Base-by-base conservation (phyloP, 805 yeast genomes). In the Lachancea waltii region DNA sequence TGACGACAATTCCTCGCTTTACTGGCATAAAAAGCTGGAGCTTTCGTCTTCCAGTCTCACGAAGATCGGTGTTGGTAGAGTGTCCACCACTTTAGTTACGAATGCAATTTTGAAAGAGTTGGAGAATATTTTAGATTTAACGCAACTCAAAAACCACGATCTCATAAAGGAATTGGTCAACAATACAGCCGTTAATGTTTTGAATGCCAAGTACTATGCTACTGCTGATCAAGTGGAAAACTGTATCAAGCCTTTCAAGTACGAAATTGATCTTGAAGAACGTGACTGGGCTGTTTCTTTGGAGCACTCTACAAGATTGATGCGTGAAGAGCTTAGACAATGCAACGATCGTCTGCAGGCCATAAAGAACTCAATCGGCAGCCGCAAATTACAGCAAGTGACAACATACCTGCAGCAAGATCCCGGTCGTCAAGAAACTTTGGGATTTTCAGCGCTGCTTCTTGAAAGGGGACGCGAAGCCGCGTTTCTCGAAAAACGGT, bases 181-280 rank as follows among this genome's bases (percentile, higher is more conserved):
- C 37, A 95, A 86, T 28, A 95, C 97, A 2, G 95, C 96, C 0
- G 71, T 75, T 22, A 68, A 79, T 17, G 95, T 92, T 5, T 67
- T 92, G 45, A 79, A 79, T 46, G 65, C 83, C 19, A 77, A 90
- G 47, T 92, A 74, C 57, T 85, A 79, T 47, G 81, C 95, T 1
- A 90, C 98, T 0, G 95, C 98, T 0, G 99, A 94, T 59, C 99
- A 92, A 60, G 97, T 92, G 5, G 99, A 92, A 54, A 92, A 94
- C 61, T 89, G 97, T 64, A 90, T 92, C 53, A 92, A 92, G 59
- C 99, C 99, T 2, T 92, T 82, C 67, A 92, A 92, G 64, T 92
- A 90, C 59, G 99, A 92, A 55, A 89, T 92, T 43, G 99, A 92
- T 54, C 76, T 92, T 34, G 97, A 92, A 56, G 95, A 89, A 50